These are phyloP conservation scores for Melocanna baccifera DNA, from an alignment of 176 grass and related monocot genomes.

Conservation along the genomic window DNA sequence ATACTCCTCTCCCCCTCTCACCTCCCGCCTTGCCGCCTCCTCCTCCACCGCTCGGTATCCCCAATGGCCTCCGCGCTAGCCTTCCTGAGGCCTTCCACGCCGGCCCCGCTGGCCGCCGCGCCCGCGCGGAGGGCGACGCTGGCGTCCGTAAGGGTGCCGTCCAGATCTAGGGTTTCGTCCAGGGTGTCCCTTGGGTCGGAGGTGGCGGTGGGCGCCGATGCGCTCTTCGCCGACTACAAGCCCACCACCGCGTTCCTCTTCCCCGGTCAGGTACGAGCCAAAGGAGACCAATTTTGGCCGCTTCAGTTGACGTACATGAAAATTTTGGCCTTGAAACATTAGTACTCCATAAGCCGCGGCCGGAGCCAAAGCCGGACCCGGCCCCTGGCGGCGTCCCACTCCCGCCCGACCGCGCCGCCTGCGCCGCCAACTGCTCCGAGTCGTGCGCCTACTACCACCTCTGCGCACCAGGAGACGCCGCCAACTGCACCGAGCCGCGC, in stretches of 20 bases:
- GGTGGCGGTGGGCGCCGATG: conserved; percentile 43
- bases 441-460: background rate
- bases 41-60: background rate
- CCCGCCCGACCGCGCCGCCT: background rate
- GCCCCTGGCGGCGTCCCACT: background rate
- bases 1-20: conserved; percentile 32
- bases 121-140: conserved; percentile 12
- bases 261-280: conserved; percentile 73
- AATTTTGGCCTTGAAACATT: background rate
- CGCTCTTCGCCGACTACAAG: conserved; percentile 80
- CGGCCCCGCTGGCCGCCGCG: conserved; percentile 34
- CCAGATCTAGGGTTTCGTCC: conserved; percentile 62
- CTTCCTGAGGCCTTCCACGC: conserved; percentile 63
- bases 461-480: background rate
- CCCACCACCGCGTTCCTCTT: conserved; percentile 81
- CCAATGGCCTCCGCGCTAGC: conserved; percentile 64
- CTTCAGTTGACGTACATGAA: conserved; percentile 9
- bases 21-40: background rate
- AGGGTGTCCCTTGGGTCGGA: conserved; percentile 57
- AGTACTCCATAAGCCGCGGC: background rate
- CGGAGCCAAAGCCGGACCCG: no score
- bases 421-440: conserved; percentile 26
- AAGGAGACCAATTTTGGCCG: background rate
- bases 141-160: conserved; percentile 33
- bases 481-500: no score